phyloP scores from a whole-genome alignment of 129 eudicot species.

The Pittosporum tobira region DNA sequence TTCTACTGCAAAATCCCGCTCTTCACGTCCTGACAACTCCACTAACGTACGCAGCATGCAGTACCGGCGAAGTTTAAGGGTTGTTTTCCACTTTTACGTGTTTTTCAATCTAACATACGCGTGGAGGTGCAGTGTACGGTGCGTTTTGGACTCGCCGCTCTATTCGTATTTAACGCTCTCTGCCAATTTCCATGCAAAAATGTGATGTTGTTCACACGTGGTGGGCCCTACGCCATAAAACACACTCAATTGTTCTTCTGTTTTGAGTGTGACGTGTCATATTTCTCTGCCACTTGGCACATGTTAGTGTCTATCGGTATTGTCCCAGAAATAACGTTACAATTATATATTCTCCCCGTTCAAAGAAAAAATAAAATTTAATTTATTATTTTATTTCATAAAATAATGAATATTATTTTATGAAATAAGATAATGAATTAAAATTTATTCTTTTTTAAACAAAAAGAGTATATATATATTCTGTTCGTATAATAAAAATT shows the following conservation, averaged over 20 bases:
- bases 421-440: too few relatives aligned
- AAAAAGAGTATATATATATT: too few relatives aligned
- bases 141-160: background rate
- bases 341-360: too few relatives aligned
- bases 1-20: too few relatives aligned
- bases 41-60: too few relatives aligned
- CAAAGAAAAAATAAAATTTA: too few relatives aligned
- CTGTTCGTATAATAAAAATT: too few relatives aligned
- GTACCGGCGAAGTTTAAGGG: constrained; percentile 5
- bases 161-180: background rate
- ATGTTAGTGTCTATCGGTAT: background rate
- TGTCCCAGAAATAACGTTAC: too few relatives aligned
- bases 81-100: background rate
- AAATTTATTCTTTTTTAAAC: too few relatives aligned
- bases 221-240: background rate
- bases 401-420: too few relatives aligned
- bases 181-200: constrained; percentile 1
- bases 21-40: too few relatives aligned
- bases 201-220: background rate
- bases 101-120: background rate
- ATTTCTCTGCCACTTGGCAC: background rate
- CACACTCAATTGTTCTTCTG: background rate
- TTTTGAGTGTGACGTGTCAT: background rate
- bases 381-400: too few relatives aligned
- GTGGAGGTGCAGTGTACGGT: background rate